These are phyloP conservation scores for Cercospora sp. DNA, from an alignment of 2,329 filamentous ascomycete species.

Conservation along the genomic window DNA sequence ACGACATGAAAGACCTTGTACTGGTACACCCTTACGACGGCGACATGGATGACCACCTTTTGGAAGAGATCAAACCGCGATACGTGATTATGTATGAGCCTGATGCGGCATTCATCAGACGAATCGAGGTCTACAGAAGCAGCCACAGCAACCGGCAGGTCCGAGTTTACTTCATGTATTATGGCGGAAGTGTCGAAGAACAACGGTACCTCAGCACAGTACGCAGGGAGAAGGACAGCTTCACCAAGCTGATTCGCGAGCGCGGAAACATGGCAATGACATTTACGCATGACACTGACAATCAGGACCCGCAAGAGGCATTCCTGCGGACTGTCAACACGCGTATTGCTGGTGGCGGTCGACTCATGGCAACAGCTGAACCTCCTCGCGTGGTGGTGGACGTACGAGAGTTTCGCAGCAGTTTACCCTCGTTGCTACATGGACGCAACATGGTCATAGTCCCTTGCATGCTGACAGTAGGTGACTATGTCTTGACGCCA, in stretches of 20 bases:
- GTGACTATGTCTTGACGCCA: constrained; percentile 91
- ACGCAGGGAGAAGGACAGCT: constrained; percentile 93
- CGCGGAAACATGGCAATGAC: constrained; percentile 88
- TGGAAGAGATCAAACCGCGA: constrained; percentile 88
- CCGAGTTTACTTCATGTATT: constrained; percentile 95
- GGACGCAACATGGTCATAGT: constrained; percentile 85
- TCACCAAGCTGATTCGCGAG: constrained; percentile 92
- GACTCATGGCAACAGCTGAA: constrained; percentile 77
- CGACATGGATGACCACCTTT: constrained; percentile 92
- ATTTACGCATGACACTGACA: constrained; percentile 68
- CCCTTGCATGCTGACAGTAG: constrained; percentile 93
- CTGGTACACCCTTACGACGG: constrained; percentile 92
- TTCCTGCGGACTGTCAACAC: constrained; percentile 97
- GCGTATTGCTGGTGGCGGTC: constrained; percentile 88
- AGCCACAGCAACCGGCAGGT: constrained; percentile 89
- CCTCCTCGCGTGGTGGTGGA: constrained; percentile 92
- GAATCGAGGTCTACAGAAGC: constrained; percentile 93
- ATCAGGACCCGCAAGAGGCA: constrained; percentile 81
- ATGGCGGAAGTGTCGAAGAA: constrained; percentile 91
- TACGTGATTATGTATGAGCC: constrained; percentile 99
- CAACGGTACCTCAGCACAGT: constrained; percentile 88
- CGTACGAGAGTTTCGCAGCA: constrained; percentile 92
- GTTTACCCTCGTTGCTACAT: constrained; percentile 85
- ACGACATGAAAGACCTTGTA: constrained; percentile 85
- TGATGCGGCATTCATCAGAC: constrained; percentile 87